These are phyloP conservation scores for Halophytophthora batemanensis DNA, from an alignment of 352 stramenopile species.

Conservation along the genomic window DNA sequence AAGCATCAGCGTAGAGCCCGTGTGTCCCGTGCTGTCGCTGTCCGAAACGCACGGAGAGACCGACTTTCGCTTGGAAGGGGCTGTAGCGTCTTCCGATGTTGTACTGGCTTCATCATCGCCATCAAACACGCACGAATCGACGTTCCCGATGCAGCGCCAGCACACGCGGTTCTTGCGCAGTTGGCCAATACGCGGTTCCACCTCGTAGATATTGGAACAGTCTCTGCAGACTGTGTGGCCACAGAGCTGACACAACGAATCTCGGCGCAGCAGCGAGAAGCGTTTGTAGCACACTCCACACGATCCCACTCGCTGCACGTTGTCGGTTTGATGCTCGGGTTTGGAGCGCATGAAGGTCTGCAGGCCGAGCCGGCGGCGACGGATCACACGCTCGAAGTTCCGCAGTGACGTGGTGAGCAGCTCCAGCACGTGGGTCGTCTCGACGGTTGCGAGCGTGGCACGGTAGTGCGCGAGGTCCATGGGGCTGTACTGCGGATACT, in stretches of 20 bases:
- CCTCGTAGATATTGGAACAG: slow-evolving; percentile 43
- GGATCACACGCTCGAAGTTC: slow-evolving; percentile 56
- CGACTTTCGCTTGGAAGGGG: slow-evolving; percentile 8
- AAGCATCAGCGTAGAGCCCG: slow-evolving; percentile 9
- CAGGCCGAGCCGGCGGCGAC: slow-evolving; percentile 59
- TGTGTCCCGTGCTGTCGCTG: slow-evolving; percentile 24
- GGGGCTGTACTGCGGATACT: too few relatives aligned
- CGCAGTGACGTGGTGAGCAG: slow-evolving; percentile 45
- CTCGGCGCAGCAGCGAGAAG: slow-evolving; percentile 44
- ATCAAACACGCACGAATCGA: slow-evolving; percentile 44
- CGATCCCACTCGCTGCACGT: slow-evolving; percentile 21
- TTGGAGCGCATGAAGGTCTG: slow-evolving; percentile 69
- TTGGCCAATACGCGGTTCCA: slow-evolving; percentile 35
- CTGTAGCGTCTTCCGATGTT: slow-evolving; percentile 24
- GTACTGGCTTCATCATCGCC: slow-evolving; percentile 41
- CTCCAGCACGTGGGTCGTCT: slow-evolving; percentile 39
- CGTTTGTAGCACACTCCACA: slow-evolving; percentile 51
- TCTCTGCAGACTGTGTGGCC: slow-evolving; percentile 41
- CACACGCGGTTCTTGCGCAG: slow-evolving; percentile 43
- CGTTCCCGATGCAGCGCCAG: slow-evolving; percentile 38
- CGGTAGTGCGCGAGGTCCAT: slow-evolving; percentile 31
- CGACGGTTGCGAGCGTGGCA: slow-evolving; percentile 43
- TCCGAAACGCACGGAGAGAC: not conserved
- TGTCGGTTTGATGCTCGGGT: slow-evolving; percentile 27
- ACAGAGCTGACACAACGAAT: slow-evolving; percentile 55